Conservation (phyloP, 306 rosid species). For the Mimosa pudica region DNA sequence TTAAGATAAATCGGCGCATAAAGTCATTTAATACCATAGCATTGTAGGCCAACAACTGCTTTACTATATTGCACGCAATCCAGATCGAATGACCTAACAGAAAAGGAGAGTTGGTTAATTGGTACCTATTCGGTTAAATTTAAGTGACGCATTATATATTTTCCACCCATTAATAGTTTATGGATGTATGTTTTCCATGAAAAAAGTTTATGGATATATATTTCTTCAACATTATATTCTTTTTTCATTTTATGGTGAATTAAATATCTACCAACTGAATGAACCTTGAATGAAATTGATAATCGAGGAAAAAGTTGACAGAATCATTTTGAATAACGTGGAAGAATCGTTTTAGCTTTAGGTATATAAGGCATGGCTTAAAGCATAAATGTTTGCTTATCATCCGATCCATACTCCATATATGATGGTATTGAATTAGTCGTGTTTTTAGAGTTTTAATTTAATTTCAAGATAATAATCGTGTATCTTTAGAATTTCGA, state of each 20-base stretch:
- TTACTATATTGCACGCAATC: constrained; percentile 36
- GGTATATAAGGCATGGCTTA: not conserved
- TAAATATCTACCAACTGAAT: constrained; percentile 1
- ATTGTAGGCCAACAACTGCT: constrained; percentile 29
- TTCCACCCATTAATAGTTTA: not conserved
- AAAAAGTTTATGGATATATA: not conserved
- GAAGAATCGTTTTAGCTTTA: not conserved
- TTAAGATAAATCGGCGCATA: not conserved
- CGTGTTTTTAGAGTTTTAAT: not conserved
- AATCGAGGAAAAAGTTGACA: not conserved
- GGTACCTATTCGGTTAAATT: constrained; percentile 33
- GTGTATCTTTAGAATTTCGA: not conserved
- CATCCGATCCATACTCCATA: not conserved
- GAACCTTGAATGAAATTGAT: not conserved
- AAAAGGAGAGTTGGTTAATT: constrained; percentile 26
- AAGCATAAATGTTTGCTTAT: not conserved
- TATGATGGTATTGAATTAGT: not conserved
- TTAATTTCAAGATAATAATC: not conserved
- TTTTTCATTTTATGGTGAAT: not conserved
- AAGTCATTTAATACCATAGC: constrained; percentile 37
- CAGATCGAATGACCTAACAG: constrained; percentile 37
- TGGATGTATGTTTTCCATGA: too few species aligned
- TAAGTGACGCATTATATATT: constrained; percentile 18
- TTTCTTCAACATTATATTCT: not conserved
- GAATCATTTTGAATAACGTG: not conserved